Evolutionary conservation across 345 rosid species (phyloP).

Genomic region (Pseudoturritis turrita): DNA sequence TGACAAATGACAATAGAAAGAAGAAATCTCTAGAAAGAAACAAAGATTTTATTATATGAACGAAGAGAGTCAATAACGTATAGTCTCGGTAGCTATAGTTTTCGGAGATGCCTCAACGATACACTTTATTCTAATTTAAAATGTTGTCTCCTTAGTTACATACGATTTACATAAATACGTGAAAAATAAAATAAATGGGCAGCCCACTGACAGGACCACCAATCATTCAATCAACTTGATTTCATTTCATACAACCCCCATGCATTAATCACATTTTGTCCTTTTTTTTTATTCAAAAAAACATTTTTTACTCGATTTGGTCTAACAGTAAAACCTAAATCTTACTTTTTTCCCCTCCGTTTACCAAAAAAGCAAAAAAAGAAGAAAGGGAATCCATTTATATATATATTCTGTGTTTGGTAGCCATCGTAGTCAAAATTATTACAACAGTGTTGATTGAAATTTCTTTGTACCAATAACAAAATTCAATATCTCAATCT

Average conservation of each 20-base stretch:
- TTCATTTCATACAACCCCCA: slow-evolving; percentile 15
- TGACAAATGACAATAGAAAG: no score
- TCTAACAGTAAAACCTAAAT: background rate
- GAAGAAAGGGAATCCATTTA: background rate
- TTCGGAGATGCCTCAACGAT: background rate
- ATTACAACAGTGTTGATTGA: background rate
- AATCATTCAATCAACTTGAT: background rate
- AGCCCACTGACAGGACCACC: slow-evolving; percentile 4
- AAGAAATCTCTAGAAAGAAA: no score
- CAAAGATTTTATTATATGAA: no score
- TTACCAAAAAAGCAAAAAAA: background rate
- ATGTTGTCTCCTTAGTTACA: background rate
- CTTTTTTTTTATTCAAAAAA: background rate
- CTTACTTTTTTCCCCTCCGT: background rate
- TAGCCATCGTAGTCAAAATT: background rate
- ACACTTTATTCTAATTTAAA: background rate
- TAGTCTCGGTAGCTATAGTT: background rate
- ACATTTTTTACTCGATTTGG: slow-evolving; percentile 2
- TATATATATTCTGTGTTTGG: background rate
- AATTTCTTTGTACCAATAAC: slow-evolving; percentile 1
- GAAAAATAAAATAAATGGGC: background rate
- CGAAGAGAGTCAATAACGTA: no score
- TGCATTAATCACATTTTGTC: slow-evolving; percentile 1
- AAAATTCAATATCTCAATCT: slow-evolving; percentile 4
- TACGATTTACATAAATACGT: background rate